Evolutionary conservation across 345 rosid genomes (phyloP).

Genomic region (Crucihimalaya himalaica): DNA sequence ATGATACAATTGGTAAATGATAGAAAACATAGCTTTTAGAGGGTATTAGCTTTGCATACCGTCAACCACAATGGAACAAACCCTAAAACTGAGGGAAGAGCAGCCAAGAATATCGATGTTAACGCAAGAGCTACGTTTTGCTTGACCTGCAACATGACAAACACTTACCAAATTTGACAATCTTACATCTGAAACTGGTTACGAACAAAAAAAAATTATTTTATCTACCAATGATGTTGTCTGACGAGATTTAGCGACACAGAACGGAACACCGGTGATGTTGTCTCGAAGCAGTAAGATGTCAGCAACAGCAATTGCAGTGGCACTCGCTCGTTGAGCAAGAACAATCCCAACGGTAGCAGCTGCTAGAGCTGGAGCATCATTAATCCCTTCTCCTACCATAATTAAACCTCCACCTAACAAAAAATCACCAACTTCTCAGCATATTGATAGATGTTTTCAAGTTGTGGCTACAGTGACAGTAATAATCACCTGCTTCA

Average conservation of each 20-base stretch:
- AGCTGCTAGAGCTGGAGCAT: slow-evolving; percentile 97
- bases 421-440: slow-evolving; percentile 27
- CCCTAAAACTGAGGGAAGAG: slow-evolving; percentile 85
- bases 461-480: not conserved
- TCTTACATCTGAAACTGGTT: not conserved
- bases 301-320: slow-evolving; percentile 93
- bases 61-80: slow-evolving; percentile 92
- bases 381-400: slow-evolving; percentile 99
- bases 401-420: slow-evolving; percentile 90
- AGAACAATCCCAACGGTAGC: slow-evolving; percentile 96
- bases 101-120: slow-evolving; percentile 70
- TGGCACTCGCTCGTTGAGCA: slow-evolving; percentile 97
- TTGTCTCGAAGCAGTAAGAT: slow-evolving; percentile 74
- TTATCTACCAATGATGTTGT: slow-evolving; percentile 71
- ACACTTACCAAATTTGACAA: not conserved
- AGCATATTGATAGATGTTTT: not conserved
- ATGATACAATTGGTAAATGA: not conserved
- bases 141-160: slow-evolving; percentile 60
- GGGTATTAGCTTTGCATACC: slow-evolving; percentile 40
- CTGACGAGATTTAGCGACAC: slow-evolving; percentile 86
- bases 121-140: slow-evolving; percentile 93
- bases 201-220: not conserved
- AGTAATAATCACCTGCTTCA: slow-evolving; percentile 62
- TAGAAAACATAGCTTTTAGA: slow-evolving; percentile 1
- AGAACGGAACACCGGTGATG: slow-evolving; percentile 84